These are phyloP conservation scores for Vaccinium macrocarpon DNA, from an alignment of 148 eudicot genomes.

Conservation along the genomic window DNA sequence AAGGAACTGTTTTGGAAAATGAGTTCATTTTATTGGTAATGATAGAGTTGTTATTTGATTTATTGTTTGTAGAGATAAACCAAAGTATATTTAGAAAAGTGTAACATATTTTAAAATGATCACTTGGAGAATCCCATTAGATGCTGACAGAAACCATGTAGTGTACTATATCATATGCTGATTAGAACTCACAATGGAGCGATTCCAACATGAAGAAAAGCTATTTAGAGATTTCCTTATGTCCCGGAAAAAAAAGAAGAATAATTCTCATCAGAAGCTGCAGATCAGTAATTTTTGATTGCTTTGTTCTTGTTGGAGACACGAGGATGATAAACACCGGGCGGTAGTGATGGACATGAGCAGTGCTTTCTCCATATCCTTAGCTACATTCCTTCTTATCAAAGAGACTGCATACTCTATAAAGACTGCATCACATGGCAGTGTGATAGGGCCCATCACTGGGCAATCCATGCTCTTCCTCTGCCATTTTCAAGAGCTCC, in stretches of 20 bases:
- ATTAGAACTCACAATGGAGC: neutral
- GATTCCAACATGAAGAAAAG: neutral
- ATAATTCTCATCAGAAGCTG: neutral
- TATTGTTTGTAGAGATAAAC: neutral
- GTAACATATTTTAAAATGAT: neutral
- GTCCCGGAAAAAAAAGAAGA: neutral
- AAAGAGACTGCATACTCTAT: conserved; percentile 36
- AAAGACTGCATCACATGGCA: conserved; percentile 41
- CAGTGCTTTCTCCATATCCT: conserved; percentile 31
- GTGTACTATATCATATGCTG: neutral
- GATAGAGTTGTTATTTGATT: neutral
- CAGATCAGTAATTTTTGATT: conserved; percentile 33
- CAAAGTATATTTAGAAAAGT: neutral
- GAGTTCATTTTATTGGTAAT: neutral
- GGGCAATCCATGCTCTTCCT: conserved; percentile 48
- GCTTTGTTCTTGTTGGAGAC: conserved; percentile 13
- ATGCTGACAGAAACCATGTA: neutral
- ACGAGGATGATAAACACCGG: neutral
- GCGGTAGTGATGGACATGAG: conserved; percentile 18
- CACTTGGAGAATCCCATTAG: neutral
- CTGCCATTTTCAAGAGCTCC: conserved; percentile 40
- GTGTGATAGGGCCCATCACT: conserved; percentile 40
- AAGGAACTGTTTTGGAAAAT: neutral
- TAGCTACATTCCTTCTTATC: conserved; percentile 18
- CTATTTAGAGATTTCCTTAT: neutral